phyloP scores from a whole-genome alignment of 2,329 filamentous ascomycete genomes.

The Pyricularia sp. region DNA sequence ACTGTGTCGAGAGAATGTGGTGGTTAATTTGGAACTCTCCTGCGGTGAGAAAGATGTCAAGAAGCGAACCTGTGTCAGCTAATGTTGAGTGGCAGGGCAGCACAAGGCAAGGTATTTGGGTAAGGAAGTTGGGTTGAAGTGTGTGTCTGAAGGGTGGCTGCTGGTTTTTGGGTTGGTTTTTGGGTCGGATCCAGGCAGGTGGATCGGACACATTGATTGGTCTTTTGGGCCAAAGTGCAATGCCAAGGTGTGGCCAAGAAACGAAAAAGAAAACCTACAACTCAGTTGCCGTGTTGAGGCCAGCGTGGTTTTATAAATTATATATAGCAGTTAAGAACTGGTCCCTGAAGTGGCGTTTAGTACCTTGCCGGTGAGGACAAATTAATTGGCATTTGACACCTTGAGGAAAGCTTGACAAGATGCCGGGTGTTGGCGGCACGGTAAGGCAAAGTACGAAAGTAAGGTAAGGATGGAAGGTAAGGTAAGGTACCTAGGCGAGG shows the following conservation, averaged over 20 bases:
- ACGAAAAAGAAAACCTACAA: neutral
- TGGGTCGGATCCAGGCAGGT: neutral
- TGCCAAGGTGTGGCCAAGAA: neutral
- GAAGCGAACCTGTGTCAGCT: neutral
- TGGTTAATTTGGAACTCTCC: neutral
- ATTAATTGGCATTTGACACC: neutral
- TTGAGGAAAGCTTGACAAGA: neutral
- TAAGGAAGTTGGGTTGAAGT: neutral
- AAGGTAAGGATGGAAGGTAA: no score
- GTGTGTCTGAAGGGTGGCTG: neutral
- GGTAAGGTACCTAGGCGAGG: neutral
- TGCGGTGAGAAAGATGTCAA: neutral
- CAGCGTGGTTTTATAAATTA: neutral
- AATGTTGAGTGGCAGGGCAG: neutral
- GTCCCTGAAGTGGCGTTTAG: neutral
- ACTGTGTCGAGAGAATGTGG: neutral
- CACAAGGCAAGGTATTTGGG: neutral
- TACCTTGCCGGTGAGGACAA: neutral
- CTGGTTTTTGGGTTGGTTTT: neutral
- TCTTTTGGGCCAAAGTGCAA: neutral
- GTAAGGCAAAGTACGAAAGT: neutral
- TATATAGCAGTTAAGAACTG: neutral
- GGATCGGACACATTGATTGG: neutral
- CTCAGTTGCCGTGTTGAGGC: neutral
- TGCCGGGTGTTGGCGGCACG: neutral